These are phyloP conservation scores for Trichothecium sympodiale DNA, from an alignment of 2,329 filamentous ascomycete species.

Conservation along the genomic window DNA sequence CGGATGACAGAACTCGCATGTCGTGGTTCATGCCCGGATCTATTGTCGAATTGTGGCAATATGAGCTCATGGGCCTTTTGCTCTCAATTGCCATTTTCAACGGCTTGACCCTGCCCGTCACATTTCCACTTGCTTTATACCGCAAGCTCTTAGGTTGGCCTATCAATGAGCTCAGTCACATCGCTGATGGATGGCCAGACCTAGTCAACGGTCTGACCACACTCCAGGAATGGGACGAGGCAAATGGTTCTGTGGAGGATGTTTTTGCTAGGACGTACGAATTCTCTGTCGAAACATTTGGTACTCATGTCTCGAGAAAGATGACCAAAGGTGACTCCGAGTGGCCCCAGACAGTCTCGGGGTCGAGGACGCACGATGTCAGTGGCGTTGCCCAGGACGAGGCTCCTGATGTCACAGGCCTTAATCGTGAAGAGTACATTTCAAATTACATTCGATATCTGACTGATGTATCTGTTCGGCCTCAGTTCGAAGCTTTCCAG, in stretches of 20 bases:
- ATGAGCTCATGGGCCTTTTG: slow-evolving; percentile 78
- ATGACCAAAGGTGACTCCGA: slow-evolving; percentile 33
- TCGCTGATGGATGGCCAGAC: slow-evolving; percentile 79
- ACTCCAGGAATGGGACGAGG: slow-evolving; percentile 66
- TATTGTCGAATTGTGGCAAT: slow-evolving; percentile 77
- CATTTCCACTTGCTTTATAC: slow-evolving; percentile 79
- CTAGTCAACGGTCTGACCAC: slow-evolving; percentile 63
- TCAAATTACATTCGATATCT: slow-evolving; percentile 78
- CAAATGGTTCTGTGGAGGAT: slow-evolving; percentile 66
- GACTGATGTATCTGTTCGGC: slow-evolving; percentile 62
- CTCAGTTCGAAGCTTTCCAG: slow-evolving; percentile 72
- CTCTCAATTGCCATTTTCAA: slow-evolving; percentile 88
- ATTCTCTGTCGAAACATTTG: slow-evolving; percentile 57
- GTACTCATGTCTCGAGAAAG: slow-evolving; percentile 42
- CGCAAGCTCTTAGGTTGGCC: slow-evolving; percentile 62
- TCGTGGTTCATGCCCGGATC: slow-evolving; percentile 82
- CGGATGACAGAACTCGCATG: slow-evolving; percentile 66
- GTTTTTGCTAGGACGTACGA: slow-evolving; percentile 77
- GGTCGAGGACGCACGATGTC: slow-evolving; percentile 9
- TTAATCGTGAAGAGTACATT: slow-evolving; percentile 69
- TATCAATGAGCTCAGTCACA: slow-evolving; percentile 61
- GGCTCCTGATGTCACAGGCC: slow-evolving; percentile 65
- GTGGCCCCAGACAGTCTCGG: slow-evolving; percentile 37
- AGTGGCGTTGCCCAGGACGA: slow-evolving; percentile 28
- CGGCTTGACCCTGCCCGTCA: slow-evolving; percentile 80